Evolutionary conservation across 2,329 filamentous ascomycete genomes (phyloP), one percentile per base, ranked within the genome.

Genomic region (Alternaria dauci): DNA sequence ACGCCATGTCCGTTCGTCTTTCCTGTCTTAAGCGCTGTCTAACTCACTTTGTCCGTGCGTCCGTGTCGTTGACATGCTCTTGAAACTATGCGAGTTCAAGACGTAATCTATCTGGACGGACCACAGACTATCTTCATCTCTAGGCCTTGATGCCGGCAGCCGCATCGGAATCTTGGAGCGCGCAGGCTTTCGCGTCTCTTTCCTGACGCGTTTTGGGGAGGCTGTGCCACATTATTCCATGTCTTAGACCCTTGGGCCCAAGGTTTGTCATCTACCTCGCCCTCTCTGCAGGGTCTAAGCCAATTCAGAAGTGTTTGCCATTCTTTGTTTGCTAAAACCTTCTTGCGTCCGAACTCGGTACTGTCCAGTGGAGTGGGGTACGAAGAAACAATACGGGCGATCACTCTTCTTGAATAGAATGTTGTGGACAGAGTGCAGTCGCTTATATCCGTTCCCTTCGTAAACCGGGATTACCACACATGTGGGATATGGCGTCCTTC

Each of bases 211-310:
- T 71, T 71, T 67, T 59, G 66, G 52, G 62, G 62, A 61, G 66
- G 66, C 65, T 72, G 71, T 74, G 71, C 72, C 59, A 70, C 70
- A 57, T 61, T 69, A 62, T 68, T 60, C 52, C 52, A 71, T 76
- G 72, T 76, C 74, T 77, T 71, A 74, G 65, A 68, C 57, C 63
- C 56, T 75, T 70, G 70, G 62, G 64, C 61, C 61, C 62, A 50
- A 50, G 68, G 53, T 67, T 69, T 74, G 71, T 75, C 72, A 77
- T 73, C 66, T 74, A 72, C 68, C 66, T 66, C 20, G 2, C 20
- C 4, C 43, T 47, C 47, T 69, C 70, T 75, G 70, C 74, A 76
- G 70, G 71, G 71, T 68, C 71, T 62, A 53, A 54, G 56, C 67
- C 59, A 65, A 63, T 65, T 52, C 55, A 52, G 59, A 53, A 58